A percentile compares a stretch with the other conserved stretches of the same genome.
Evolutionary conservation across 352 stramenopile genomes (phyloP).

Genomic region (Pythium diclinum): DNA sequence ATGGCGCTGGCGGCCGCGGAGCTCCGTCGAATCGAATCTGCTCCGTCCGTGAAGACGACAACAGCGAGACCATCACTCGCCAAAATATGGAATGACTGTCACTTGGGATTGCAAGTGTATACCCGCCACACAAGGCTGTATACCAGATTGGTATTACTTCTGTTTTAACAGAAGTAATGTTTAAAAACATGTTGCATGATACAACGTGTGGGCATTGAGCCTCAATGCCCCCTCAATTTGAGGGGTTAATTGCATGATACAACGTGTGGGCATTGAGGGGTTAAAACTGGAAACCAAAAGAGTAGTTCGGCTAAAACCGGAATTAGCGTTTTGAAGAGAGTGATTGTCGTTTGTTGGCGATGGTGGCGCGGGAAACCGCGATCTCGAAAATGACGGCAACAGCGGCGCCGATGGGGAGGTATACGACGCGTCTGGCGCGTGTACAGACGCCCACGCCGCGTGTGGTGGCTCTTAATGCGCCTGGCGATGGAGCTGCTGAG

Average conservation of each 20-base stretch:
- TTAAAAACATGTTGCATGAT: no score
- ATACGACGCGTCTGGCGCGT: slow-evolving; percentile 35
- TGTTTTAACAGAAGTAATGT: no score
- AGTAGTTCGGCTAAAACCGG: slow-evolving; percentile 1
- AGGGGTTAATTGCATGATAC: no score
- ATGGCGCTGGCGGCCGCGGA: not conserved
- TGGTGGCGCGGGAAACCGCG: not conserved
- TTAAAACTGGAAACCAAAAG: slow-evolving; percentile 4
- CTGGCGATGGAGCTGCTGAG: not conserved
- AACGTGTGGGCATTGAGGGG: no score
- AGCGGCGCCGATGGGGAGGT: not conserved
- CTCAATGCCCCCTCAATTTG: no score
- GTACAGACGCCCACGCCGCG: slow-evolving; percentile 38
- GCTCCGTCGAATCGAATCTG: slow-evolving; percentile 25
- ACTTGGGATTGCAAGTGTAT: slow-evolving; percentile 5
- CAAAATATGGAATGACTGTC: not conserved
- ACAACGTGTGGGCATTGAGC: no score
- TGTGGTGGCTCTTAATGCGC: slow-evolving; percentile 22
- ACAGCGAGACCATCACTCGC: slow-evolving; percentile 24
- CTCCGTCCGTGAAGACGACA: not conserved
- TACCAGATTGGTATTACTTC: not conserved
- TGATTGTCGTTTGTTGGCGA: slow-evolving; percentile 6
- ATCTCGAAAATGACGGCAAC: not conserved
- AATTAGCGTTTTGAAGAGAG: slow-evolving; percentile 1
- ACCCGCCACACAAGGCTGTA: not conserved